A percentile compares a stretch with the other conserved stretches of the same genome.
These are phyloP conservation scores for Coprinopsis marcescibilis DNA, from an alignment of 768 basidiomycete species.

Conservation along the genomic window DNA sequence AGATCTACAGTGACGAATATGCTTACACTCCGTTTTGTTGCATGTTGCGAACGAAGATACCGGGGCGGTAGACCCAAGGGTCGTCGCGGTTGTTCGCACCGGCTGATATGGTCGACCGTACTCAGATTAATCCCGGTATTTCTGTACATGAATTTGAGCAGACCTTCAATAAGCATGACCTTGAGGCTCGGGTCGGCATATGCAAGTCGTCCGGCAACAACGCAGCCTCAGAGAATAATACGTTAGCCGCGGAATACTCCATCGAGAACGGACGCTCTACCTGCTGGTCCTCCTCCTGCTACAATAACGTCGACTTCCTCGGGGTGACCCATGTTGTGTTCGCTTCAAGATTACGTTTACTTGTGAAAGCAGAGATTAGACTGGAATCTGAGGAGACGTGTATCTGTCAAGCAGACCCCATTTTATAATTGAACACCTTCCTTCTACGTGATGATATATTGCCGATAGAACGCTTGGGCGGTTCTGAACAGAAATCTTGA, in stretches of 20 bases:
- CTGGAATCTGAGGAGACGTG: neutral
- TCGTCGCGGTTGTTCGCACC: constrained; percentile 70
- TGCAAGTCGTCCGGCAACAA: constrained; percentile 63
- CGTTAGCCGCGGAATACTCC: neutral
- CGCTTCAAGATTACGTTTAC: neutral
- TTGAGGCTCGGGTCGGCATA: constrained; percentile 68
- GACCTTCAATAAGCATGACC: constrained; percentile 72
- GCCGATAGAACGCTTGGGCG: no score
- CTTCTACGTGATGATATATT: no score
- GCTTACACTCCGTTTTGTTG: constrained; percentile 60
- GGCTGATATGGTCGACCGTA: constrained; percentile 29
- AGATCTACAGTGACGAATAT: no score
- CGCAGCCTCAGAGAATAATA: constrained; percentile 39
- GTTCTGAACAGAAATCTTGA: no score
- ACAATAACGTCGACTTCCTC: constrained; percentile 73
- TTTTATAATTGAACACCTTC: no score
- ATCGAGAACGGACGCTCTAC: constrained; percentile 19
- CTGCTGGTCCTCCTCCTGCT: constrained; percentile 63
- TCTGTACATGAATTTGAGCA: neutral
- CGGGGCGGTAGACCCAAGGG: constrained; percentile 70
- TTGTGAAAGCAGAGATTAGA: neutral
- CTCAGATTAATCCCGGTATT: neutral
- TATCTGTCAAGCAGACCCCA: no score
- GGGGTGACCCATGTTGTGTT: constrained; percentile 41
- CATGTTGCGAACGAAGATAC: constrained; percentile 70